Base-by-base conservation (phyloP, 1,284 basidiomycete species). In the Cerioporus squamosus region DNA sequence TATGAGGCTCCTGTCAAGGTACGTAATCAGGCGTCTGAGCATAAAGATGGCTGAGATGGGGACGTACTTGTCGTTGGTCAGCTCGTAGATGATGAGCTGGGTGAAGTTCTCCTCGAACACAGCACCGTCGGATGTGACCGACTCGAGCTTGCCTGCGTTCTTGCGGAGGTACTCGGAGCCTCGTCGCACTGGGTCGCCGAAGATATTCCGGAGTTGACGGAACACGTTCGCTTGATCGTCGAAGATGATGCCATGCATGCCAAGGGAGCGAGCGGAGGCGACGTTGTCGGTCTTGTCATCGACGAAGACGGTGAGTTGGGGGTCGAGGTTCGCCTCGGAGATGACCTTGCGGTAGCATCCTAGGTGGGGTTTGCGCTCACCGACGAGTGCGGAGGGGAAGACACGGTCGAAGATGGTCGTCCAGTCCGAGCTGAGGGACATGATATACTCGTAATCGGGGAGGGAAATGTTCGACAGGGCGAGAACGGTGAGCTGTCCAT, bases 201-300 rank as follows among this genome's bases (percentile, higher is more conserved):
- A 69, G 26, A 81, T 70, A 52, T 81, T 81, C 14, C 76, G 73
- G 22, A 86, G 74, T 3, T 75, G 70, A 4, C 79, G 79, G 31
- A 75, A 73, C 40, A 84, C 78, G 2, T 71, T 69, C n/a, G 70
- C 64, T 42, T 75, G 68, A 50, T 82, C 77, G 56, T 82, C 63
- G 45, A 64, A 86, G 18, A 84, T 74, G 59, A 86, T 78, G 2
- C 83, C 83, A 43, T 79, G 74, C 46, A 86, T 74, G 8, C 85
- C 85, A 17, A 85, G 72, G 0, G 83, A 84, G 6, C 80, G 78
- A 5, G 84, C 84, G 3, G 81, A 77, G 12, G 84, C 68, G 7
- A 86, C 80, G 58, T 86, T 86, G 62, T 86, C 84, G n/a, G 77
- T 71, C 60, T 82, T 82, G 73, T 86, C 84, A 57, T 86, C 85